Evolutionary conservation across 2,329 filamentous ascomycete genomes (phyloP), one percentile per base, ranked within the genome.

Genomic region (Xylariales sp.): DNA sequence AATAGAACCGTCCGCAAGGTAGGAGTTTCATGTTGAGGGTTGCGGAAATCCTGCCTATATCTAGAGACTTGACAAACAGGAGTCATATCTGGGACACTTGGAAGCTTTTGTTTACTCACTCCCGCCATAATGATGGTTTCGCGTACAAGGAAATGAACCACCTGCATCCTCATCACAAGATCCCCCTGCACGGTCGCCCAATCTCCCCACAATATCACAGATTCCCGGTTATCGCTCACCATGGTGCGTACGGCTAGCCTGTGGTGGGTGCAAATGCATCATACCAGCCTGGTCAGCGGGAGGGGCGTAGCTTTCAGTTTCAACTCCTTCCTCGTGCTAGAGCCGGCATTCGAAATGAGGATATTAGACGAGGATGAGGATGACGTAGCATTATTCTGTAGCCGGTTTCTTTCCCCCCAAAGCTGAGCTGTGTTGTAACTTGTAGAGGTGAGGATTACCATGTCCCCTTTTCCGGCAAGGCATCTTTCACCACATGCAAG

Each of bases 261-360:
- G 18, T 45, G 52, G 32, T 65, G 43, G 52, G 32, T 65, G 34
- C 62, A 41, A 46, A 55, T 62, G 41, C 62, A 55, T 43, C 10
- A 23, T 54, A n/a, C 54, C 30, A 60, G 50, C 49, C 48, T 45
- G 30, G 55, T 52, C 60, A 52, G 56, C 36, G 61, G 48, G 28
- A 62, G 54, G 52, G 61, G 59, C 52, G 53, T 36, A 30, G 55
- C 55, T 64, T 55, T 63, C 56, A 61, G 54, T 64, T 64, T 63
- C 60, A 54, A 54, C 48, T 16, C 9, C 39, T 12, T 60, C 60
- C 28, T 53, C 34, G 12, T 9, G 45, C 52, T 10, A 58, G 30
- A 67, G 54, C 43, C 45, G 50, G 36, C 43, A 56, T 36, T 50
- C 48, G 50, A 60, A 57, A 66, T 62, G 45, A 66, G 52, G 34